Evolutionary conservation across 2,329 filamentous ascomycete genomes (phyloP), one percentile per base, ranked within the genome.

Genomic region (Aureobasidium mangrovei): DNA sequence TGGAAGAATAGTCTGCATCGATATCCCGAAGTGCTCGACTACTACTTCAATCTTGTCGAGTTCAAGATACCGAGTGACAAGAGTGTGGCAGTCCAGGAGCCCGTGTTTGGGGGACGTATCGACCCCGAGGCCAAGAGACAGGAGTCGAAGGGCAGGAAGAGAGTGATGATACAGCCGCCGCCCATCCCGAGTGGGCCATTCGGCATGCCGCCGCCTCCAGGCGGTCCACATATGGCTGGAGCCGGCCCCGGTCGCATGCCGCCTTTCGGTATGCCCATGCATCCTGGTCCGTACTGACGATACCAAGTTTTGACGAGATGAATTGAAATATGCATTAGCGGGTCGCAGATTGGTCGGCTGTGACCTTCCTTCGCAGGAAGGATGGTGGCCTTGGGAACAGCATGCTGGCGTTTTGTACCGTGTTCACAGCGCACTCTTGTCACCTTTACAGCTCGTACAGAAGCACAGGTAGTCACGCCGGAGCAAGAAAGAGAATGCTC

Each of bases 11-110:
- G 83, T 45, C 86, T 90, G 38, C 80, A 88, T 62, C 78, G 83
- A 53, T 91, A 91, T 62, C 87, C 86, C 4, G 85, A 90, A 65
- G 83, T 91, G n/a, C 74, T 91, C 53, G 84, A 89, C 68, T 89
- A 91, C 69, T 91, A 86, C 65, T 91, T 85, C 69, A 76, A 80
- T 56, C 73, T 90, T 36, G 83, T 90, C 35, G 79, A 83, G 53
- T 67, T 89, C 56, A 78, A 74, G 26, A 69, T 88, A 4, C 86
- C 86, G 0, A 70, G 71, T 39, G 83, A 88, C 55, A 59, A 64
- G 12, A 68, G 69, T 29, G 60, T 64, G 12, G 62, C 40, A 1
- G 49, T 53, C 29, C 39, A 36, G 26, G 49, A 53, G 6, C 49
- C 49, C 8, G 39, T 43, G 12, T 53, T 53, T 44, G 47, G 47